These are phyloP conservation scores for Toxoplasma gondii DNA, from an alignment of 169 alveolate genomes.

Conservation along the genomic window DNA sequence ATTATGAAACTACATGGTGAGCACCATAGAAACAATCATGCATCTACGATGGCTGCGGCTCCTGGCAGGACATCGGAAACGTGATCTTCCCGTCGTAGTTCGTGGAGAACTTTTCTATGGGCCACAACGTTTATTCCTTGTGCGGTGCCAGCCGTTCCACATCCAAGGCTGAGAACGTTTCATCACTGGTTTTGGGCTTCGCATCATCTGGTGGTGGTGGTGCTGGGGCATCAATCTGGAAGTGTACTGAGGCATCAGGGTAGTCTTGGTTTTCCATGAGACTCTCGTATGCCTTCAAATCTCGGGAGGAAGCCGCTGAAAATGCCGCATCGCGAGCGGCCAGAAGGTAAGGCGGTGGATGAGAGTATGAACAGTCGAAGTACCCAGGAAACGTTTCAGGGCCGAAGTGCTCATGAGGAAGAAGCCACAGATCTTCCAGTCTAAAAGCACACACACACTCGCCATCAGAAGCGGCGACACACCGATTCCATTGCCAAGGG, in stretches of 20 bases:
- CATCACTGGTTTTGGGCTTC: neutral
- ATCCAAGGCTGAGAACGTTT: neutral
- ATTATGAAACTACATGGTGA: too few relatives aligned
- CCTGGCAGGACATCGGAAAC: too few relatives aligned
- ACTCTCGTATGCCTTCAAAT: neutral
- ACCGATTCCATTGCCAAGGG: too few relatives aligned
- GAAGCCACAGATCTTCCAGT: slow-evolving; percentile 71
- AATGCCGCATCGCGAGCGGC: neutral
- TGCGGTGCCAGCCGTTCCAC: too few relatives aligned
- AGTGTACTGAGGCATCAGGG: slow-evolving; percentile 18
- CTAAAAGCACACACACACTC: neutral
- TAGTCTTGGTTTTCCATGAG: slow-evolving; percentile 22
- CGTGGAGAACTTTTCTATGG: too few relatives aligned
- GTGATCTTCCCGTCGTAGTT: too few relatives aligned
- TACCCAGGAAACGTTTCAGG: slow-evolving; percentile 67
- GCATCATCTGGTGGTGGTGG: neutral
- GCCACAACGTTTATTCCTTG: too few relatives aligned
- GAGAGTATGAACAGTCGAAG: slow-evolving; percentile 68
- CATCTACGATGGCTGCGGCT: too few relatives aligned
- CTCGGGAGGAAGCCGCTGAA: neutral
- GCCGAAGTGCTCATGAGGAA: slow-evolving; percentile 74
- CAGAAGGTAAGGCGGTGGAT: slow-evolving; percentile 68
- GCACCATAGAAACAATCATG: too few relatives aligned
- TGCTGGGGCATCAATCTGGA: neutral
- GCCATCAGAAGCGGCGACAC: neutral